A percentile compares a stretch with the other conserved stretches of the same genome.
phyloP scores from a whole-genome alignment of 495 filamentous ascomycete species.

The Daldinia vernicosa region DNA sequence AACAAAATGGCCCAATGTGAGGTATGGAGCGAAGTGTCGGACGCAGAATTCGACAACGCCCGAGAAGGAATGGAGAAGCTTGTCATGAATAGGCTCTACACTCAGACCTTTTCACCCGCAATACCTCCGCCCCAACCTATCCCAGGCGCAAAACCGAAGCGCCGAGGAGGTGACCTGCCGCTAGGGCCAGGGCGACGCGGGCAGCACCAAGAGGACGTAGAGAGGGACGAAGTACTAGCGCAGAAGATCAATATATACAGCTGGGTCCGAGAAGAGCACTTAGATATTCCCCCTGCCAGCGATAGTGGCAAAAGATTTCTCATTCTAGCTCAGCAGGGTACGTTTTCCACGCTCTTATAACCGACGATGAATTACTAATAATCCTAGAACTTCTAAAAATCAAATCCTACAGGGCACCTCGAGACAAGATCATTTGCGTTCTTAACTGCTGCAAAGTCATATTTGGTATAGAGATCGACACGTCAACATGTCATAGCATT shows the following conservation, averaged over 20 bases:
- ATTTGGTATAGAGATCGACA: conserved; percentile 70
- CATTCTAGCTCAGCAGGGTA: conserved; percentile 86
- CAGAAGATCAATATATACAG: conserved; percentile 97
- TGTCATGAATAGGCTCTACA: conserved; percentile 97
- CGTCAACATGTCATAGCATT: conserved; percentile 13
- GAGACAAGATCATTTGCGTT: conserved; percentile 98
- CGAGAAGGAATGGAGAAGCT: conserved; percentile 99
- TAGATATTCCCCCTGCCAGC: conserved; percentile 89
- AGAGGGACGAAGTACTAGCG: conserved; percentile 90
- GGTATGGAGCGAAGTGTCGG: conserved; percentile 94
- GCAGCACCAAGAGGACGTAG: conserved; percentile 98
- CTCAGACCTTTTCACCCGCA: conserved; percentile 93
- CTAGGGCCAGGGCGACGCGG: conserved; percentile 85
- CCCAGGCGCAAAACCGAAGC: conserved; percentile 72
- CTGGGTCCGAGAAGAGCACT: conserved; percentile 92
- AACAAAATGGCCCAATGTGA: conserved; percentile 99
- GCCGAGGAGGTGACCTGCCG: conserved; percentile 71
- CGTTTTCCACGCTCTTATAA: conserved; percentile 30
- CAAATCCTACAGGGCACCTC: conserved; percentile 90
- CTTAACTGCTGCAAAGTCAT: conserved; percentile 99
- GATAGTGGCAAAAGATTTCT: conserved; percentile 88
- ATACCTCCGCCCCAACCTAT: conserved; percentile 84
- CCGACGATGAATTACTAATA: conserved; percentile 41
- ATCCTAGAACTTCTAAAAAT: conserved; percentile 86
- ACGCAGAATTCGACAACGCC: conserved; percentile 98